A percentile compares a stretch with the other conserved stretches of the same genome.
Evolutionary conservation across 345 rosid species (phyloP).

Genomic region (Linum usitatissimum): DNA sequence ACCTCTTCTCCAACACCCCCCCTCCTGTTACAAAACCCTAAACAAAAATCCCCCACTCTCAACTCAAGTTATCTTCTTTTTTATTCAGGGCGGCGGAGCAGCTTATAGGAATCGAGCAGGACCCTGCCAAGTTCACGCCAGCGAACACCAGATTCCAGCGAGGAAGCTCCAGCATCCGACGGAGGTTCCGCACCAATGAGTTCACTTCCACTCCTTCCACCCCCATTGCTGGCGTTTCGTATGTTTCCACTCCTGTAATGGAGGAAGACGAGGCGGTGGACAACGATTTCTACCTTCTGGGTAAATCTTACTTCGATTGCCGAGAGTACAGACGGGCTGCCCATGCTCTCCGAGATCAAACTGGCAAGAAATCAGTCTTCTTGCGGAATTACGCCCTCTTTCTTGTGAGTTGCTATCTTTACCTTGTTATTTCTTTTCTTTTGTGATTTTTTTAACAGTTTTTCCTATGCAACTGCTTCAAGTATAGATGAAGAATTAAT

Average conservation of each 20-base stretch:
- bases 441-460: neutral
- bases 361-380: conserved; percentile 69
- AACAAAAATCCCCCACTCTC: conserved; percentile 11
- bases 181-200: conserved; percentile 77
- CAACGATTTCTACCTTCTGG: conserved; percentile 73
- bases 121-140: conserved; percentile 79
- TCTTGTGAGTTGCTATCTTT: conserved; percentile 42
- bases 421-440: no score
- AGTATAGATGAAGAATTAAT: no score
- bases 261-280: conserved; percentile 75
- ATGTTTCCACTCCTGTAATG: conserved; percentile 64
- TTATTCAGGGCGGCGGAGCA: conserved; percentile 83
- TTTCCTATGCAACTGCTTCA: neutral
- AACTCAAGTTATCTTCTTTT: neutral
- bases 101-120: conserved; percentile 83
- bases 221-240: conserved; percentile 56
- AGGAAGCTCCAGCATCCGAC: conserved; percentile 87
- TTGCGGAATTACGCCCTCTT: conserved; percentile 84
- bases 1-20: neutral
- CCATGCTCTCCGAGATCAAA: conserved; percentile 73
- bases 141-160: conserved; percentile 92
- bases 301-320: conserved; percentile 84
- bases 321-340: conserved; percentile 80
- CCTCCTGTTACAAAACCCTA: conserved; percentile 35
- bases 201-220: conserved; percentile 35